These are phyloP conservation scores for Carpinus fangiana DNA, from an alignment of 306 rosid species.

Conservation along the genomic window DNA sequence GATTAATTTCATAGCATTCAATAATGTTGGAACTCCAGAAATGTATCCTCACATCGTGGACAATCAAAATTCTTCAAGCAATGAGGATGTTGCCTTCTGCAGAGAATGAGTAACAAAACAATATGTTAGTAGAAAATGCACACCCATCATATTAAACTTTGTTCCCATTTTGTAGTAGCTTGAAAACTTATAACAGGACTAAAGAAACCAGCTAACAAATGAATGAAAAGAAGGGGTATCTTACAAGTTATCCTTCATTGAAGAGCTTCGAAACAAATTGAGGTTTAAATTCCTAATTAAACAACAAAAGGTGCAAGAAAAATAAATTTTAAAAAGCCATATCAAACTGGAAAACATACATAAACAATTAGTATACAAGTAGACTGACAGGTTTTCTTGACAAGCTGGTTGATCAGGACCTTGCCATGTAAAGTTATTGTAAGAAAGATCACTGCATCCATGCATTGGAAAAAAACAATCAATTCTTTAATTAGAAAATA, in stretches of 20 bases:
- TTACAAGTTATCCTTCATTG: conserved; percentile 46
- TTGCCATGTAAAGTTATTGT: conserved; percentile 78
- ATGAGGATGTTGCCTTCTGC: conserved; percentile 54
- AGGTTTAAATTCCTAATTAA: conserved; percentile 66
- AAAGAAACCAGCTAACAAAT: conserved; percentile 11
- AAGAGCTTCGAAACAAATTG: conserved; percentile 71
- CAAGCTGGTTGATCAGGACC: conserved; percentile 62
- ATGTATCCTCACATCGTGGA: conserved; percentile 63
- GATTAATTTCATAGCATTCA: conserved; percentile 1
- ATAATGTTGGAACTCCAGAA: conserved; percentile 9
- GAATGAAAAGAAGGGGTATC: conserved; percentile 30
- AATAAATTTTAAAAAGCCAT: conserved; percentile 14
- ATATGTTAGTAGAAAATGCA: conserved; percentile 13
- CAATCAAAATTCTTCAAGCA: conserved; percentile 56
- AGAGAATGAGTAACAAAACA: conserved; percentile 17
- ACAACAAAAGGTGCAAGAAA: conserved; percentile 23
- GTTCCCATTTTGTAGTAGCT: conserved; percentile 1
- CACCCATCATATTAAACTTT: neutral
- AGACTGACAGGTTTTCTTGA: conserved; percentile 52
- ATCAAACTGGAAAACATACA: neutral
- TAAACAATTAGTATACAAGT: conserved; percentile 20
- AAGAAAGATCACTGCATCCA: conserved; percentile 80
- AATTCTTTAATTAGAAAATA: neutral
- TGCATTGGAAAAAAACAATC: conserved; percentile 16
- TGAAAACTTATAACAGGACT: neutral